Evolutionary conservation across 768 basidiomycete species (phyloP).

Genomic region (Boletellus emodensis): DNA sequence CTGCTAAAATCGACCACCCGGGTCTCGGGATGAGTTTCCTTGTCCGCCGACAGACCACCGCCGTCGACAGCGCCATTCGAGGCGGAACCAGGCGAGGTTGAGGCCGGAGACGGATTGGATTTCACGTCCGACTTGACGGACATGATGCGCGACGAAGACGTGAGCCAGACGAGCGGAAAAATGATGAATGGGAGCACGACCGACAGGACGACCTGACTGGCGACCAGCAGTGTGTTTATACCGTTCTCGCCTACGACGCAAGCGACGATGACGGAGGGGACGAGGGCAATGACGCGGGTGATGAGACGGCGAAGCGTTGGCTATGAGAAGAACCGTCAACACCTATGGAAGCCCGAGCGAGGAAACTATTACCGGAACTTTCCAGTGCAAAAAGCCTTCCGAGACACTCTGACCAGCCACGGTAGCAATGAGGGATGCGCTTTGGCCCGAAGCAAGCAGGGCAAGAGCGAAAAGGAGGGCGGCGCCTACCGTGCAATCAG

Average conservation of each 20-base stretch:
- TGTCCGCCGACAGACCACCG: not conserved
- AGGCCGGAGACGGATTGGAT: not conserved
- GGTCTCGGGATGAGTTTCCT: constrained; percentile 23
- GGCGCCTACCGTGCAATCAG: constrained; percentile 46
- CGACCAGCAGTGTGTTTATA: constrained; percentile 76
- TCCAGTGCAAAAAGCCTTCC: constrained; percentile 88
- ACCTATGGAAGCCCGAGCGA: constrained; percentile 20
- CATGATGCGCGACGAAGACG: constrained; percentile 67
- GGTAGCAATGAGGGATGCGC: constrained; percentile 85
- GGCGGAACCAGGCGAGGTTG: not conserved
- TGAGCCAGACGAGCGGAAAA: constrained; percentile 76
- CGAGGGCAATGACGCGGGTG: constrained; percentile 76
- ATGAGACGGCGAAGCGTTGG: constrained; percentile 73
- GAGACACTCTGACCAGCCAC: constrained; percentile 87
- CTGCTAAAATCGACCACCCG: constrained; percentile 61
- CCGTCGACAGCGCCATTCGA: not conserved
- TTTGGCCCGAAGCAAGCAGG: constrained; percentile 82
- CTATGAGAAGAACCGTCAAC: constrained; percentile 37
- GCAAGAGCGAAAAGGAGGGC: constrained; percentile 88
- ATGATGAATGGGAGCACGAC: constrained; percentile 83
- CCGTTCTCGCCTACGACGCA: constrained; percentile 65
- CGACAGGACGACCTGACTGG: constrained; percentile 79
- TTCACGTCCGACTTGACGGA: constrained; percentile 36
- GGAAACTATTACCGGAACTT: constrained; percentile 53
- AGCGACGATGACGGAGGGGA: constrained; percentile 81